A percentile compares a stretch with the other conserved stretches of the same genome.
Conservation (phyloP, 106 monocot genomes). For the Xerophyta viscosa region DNA sequence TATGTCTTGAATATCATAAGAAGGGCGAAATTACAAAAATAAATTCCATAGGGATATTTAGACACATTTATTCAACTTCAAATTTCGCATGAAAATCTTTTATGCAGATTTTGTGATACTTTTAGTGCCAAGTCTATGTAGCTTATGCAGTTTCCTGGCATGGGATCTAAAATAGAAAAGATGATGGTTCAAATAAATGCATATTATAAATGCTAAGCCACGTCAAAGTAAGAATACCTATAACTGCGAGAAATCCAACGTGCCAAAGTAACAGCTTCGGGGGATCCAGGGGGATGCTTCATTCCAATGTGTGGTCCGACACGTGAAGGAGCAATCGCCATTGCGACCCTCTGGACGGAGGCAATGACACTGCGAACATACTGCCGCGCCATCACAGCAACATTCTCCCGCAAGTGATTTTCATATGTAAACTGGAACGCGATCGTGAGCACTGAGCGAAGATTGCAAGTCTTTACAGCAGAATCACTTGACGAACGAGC, state of each 20-base stretch:
- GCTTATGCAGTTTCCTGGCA: no score
- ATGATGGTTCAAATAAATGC: no score
- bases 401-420: constrained; percentile 67
- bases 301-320: constrained; percentile 33
- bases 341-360: constrained; percentile 88
- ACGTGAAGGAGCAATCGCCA: constrained; percentile 83
- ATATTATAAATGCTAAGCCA: no score
- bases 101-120: no score
- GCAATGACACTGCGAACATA: constrained; percentile 75
- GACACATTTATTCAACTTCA: no score
- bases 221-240: constrained; percentile 30
- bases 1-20: no score
- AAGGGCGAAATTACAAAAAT: no score
- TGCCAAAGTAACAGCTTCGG: constrained; percentile 67
- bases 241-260: constrained; percentile 73
- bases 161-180: no score
- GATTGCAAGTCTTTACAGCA: constrained; percentile 20
- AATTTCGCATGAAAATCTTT: no score
- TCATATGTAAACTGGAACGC: constrained; percentile 93
- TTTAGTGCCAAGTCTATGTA: no score
- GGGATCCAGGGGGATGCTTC: constrained; percentile 52
- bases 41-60: no score
- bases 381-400: constrained; percentile 82
- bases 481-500: constrained; percentile 14
- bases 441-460: constrained; percentile 84